Evolutionary conservation across 1,139 yeast genomes (phyloP), one percentile per base, ranked within the genome.

Genomic region (Taiozyma onychis): DNA sequence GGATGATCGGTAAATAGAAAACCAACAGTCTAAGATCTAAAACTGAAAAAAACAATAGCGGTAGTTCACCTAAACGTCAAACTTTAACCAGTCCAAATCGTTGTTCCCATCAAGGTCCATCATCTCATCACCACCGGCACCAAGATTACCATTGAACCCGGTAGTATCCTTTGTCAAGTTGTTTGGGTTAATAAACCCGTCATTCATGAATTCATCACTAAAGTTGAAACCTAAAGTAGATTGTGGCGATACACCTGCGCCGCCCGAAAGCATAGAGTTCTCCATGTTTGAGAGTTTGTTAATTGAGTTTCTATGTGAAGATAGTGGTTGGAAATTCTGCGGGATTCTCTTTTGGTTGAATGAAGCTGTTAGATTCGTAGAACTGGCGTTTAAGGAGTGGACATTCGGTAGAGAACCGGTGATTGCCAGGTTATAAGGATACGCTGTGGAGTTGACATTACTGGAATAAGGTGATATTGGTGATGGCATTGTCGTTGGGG

Each of bases 281-380:
- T 22, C 37, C 32, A 39, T 14, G 24, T 22, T 14, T 7, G 28
- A 22, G 1, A 35, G 16, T 22, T n/a, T 24, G 9, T 22, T 43
- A 4, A 37, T 37, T n/a, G 44, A 39, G 16, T 44, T 44, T 26
- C 41, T 44, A 24, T 43, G 22, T 4, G 28, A 6, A 1, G 28
- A 6, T 27, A 21, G 52, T 47, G 28, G 54, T 52, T 48, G 57
- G 51, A 54, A 58, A 48, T 51, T 53, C 41, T 57, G 63, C 27
- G 65, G 65, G 5, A 61, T 59, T 44, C 65, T 51, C 48, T 61
- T 61, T 18, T 60, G 61, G 47, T 58, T 61, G 49, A 61, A 60
- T 2, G 57, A 52, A 30, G 59, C 58, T 14, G 63, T 58, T 34
- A 61, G 44, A 44, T 58, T 61, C 9, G 58, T 55, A 1, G 65